A percentile compares a stretch with the other conserved stretches of the same genome.
These are phyloP conservation scores for Cyclocybe aegerita DNA, from an alignment of 768 basidiomycete species.

Conservation along the genomic window DNA sequence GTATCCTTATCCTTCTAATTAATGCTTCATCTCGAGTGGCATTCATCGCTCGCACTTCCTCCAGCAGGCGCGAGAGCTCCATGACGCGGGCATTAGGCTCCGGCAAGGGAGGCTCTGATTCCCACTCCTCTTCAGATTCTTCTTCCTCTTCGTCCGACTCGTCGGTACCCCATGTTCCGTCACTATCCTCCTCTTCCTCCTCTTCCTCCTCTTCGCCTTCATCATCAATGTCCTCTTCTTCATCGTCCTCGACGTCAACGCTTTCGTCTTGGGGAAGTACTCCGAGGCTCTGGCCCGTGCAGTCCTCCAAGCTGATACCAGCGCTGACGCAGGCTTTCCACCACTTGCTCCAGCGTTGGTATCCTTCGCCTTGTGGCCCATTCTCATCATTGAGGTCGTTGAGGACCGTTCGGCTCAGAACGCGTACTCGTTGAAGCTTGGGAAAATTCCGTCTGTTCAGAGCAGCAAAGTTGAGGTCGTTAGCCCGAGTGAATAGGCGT, in stretches of 20 bases:
- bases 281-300: slow-evolving; percentile 67
- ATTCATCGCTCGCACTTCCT: slow-evolving; percentile 56
- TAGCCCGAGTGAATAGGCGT: slow-evolving; percentile 49
- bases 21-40: slow-evolving; percentile 40
- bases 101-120: slow-evolving; percentile 30
- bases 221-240: slow-evolving; percentile 25
- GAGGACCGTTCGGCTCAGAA: slow-evolving; percentile 55
- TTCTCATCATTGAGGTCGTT: slow-evolving; percentile 54
- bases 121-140: slow-evolving; percentile 27
- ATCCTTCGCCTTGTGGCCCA: slow-evolving; percentile 45
- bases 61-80: slow-evolving; percentile 54
- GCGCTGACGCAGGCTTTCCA: slow-evolving; percentile 50
- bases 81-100: slow-evolving; percentile 28
- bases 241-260: slow-evolving; percentile 28
- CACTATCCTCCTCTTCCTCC: slow-evolving; percentile 29
- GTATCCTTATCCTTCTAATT: slow-evolving; percentile 19
- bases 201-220: slow-evolving; percentile 29
- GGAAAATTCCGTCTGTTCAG: slow-evolving; percentile 59
- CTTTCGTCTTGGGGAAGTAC: slow-evolving; percentile 39
- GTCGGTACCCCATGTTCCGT: slow-evolving; percentile 26
- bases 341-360: slow-evolving; percentile 70
- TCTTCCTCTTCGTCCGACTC: slow-evolving; percentile 30
- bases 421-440: slow-evolving; percentile 54
- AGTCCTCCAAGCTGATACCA: slow-evolving; percentile 70
- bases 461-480: slow-evolving; percentile 66